Percentiles rank a stretch among this genome's conserved stretches.
These are phyloP conservation scores for bread wheat (Triticum aestivum) DNA, from an alignment of 176 grass and related monocot genomes.

Conservation along the genomic window IWGSC_CS_RefSeq_v2.1 NC_057799.1:492223068-492223567, in stretches of 20 bases:
- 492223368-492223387: slow-evolving; percentile 31
- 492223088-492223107: not conserved
- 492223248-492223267: not conserved
- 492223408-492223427: not conserved
- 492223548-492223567: too few species aligned
- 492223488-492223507: too few species aligned
- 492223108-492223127: not conserved
- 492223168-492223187: not conserved
- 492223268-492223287: not conserved
- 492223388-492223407: slow-evolving; percentile 11
- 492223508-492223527: too few species aligned
- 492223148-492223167: slow-evolving; percentile 22
- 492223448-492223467: not conserved
- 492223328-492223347: slow-evolving; percentile 7
- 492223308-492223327: not conserved
- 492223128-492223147: not conserved
- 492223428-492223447: slow-evolving; percentile 18
- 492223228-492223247: not conserved
- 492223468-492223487: too few species aligned
- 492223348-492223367: not conserved
- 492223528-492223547: too few species aligned
- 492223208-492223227: slow-evolving; percentile 31
- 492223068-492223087: not conserved
- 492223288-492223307: slow-evolving; percentile 19
- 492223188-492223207: slow-evolving; percentile 8